Evolutionary conservation across 768 basidiomycete genomes (phyloP), one percentile per base, ranked within the genome.

Genomic region (Tubosaeta brunneosetosa): DNA sequence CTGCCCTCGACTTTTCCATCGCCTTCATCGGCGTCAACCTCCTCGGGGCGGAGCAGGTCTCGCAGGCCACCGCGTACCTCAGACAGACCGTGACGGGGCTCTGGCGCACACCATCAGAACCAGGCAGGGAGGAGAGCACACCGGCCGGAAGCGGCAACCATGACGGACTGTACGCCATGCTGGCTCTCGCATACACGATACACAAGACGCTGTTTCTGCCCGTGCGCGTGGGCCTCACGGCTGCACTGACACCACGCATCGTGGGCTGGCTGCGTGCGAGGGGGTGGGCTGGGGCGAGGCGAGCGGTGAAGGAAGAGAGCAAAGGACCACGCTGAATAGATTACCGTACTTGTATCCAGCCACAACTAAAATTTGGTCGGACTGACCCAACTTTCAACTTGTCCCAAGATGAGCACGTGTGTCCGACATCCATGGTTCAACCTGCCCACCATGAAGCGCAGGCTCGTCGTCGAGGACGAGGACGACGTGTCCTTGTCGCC

Each of bases 161-260:
- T 8, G 88, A 90, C 66, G 84, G 90, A 14, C 73, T 97, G 16
- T 94, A 91, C 69, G 93, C 95, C 26, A 94, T 97, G 84, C 71
- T 97, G 26, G 82, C 91, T 0, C 74, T 98, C 61, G 95, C 97
- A 4, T 99, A 94, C 70, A 87, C 89, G 17, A 82, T 99, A 48
- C 97, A 99, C 80, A 99, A 99, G 74, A 95, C 91, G 0, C 64
- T 92, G 1, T 89, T 97, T 65, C 66, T 98, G 19, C 97, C 97
- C 9, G 69, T 99, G 22, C 77, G 97, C 37, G 81, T 97, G 1
- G 97, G 93, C 0, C 70, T 94, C 56, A 97, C 95, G 0, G 92
- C 90, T 1, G 85, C 84, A 1, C 72, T 90, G 47, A 95, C 94
- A 0, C 94, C 94, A 1, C 78, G 78, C 57, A 68, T 97, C n/a